Conservation (phyloP, 2,329 filamentous ascomycete genomes). For the Colletotrichum sojae region DNA sequence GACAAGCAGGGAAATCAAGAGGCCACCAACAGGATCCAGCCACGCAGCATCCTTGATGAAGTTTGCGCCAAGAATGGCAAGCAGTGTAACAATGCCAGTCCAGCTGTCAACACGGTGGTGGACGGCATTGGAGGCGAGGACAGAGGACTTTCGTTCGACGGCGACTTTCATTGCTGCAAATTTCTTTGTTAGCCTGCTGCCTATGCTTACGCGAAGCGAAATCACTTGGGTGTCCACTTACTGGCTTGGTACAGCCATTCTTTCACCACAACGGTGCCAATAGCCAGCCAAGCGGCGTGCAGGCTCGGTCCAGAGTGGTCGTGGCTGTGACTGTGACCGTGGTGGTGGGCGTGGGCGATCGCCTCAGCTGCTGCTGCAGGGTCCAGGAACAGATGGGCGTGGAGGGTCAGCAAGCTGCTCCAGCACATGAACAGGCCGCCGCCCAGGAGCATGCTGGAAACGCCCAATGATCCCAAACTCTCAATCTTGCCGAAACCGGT, state of each 20-base stretch:
- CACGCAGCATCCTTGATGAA: slow-evolving; percentile 87
- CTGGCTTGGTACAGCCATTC: slow-evolving; percentile 98
- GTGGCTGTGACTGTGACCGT: slow-evolving; percentile 77
- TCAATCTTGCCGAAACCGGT: slow-evolving; percentile 98
- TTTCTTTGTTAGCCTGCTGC: slow-evolving; percentile 21
- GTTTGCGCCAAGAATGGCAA: slow-evolving; percentile 91
- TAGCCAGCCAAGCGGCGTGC: slow-evolving; percentile 95
- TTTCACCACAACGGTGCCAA: slow-evolving; percentile 90
- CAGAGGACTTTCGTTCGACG: slow-evolving; percentile 92
- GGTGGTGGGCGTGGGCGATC: slow-evolving; percentile 72
- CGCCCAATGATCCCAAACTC: slow-evolving; percentile 91
- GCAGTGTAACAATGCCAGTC: slow-evolving; percentile 92
- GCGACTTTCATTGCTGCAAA: slow-evolving; percentile 91
- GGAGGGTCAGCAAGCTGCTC: slow-evolving; percentile 78
- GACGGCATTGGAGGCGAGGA: slow-evolving; percentile 94
- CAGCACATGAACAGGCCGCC: slow-evolving; percentile 95
- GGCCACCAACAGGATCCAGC: slow-evolving; percentile 93
- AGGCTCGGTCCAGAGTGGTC: slow-evolving; percentile 81
- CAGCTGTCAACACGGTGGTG: slow-evolving; percentile 97
- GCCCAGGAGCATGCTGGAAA: slow-evolving; percentile 89
- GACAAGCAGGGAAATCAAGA: slow-evolving; percentile 94
- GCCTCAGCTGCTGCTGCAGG: slow-evolving; percentile 66
- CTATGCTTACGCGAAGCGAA: not conserved
- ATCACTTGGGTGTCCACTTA: slow-evolving; percentile 64
- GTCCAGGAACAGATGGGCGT: slow-evolving; percentile 81